These are phyloP conservation scores for Boletellus deceptivus DNA, from an alignment of 1,284 basidiomycete species.

Conservation along the genomic window DNA sequence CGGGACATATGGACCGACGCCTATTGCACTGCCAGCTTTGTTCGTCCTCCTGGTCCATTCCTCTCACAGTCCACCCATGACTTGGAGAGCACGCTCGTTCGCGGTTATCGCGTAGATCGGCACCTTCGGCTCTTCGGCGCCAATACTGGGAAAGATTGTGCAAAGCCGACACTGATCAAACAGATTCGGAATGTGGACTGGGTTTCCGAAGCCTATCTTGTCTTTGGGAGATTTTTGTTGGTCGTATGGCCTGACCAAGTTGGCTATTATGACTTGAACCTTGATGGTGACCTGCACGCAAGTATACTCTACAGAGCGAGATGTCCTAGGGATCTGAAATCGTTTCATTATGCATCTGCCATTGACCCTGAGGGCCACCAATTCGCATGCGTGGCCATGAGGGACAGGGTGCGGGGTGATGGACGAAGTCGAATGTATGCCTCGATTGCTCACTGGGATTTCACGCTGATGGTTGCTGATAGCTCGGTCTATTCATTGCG, in stretches of 20 bases:
- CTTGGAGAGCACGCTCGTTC: slow-evolving; percentile 12
- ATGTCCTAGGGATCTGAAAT: neutral
- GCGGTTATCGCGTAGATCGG: slow-evolving; percentile 4
- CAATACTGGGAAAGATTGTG: neutral
- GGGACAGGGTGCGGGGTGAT: neutral
- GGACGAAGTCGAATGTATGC: neutral
- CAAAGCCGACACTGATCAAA: neutral
- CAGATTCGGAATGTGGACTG: slow-evolving; percentile 15
- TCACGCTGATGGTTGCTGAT: too few species aligned
- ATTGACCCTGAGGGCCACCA: slow-evolving; percentile 11
- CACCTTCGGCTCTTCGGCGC: slow-evolving; percentile 1
- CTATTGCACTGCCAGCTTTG: slow-evolving; percentile 13
- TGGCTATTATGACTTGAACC: slow-evolving; percentile 19
- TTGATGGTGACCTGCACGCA: slow-evolving; percentile 6
- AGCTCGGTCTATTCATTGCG: too few species aligned
- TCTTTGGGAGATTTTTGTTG: slow-evolving; percentile 20
- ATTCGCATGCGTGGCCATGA: slow-evolving; percentile 17
- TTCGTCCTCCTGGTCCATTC: slow-evolving; percentile 8
- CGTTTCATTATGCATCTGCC: slow-evolving; percentile 16
- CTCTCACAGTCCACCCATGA: slow-evolving; percentile 7
- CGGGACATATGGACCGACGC: slow-evolving; percentile 14
- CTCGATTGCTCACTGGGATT: too few species aligned
- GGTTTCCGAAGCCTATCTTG: neutral
- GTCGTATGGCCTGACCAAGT: slow-evolving; percentile 15
- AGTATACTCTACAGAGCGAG: slow-evolving; percentile 15